Conservation (phyloP, 2,329 filamentous ascomycete species). For the Ambrosiella xylebori region DNA sequence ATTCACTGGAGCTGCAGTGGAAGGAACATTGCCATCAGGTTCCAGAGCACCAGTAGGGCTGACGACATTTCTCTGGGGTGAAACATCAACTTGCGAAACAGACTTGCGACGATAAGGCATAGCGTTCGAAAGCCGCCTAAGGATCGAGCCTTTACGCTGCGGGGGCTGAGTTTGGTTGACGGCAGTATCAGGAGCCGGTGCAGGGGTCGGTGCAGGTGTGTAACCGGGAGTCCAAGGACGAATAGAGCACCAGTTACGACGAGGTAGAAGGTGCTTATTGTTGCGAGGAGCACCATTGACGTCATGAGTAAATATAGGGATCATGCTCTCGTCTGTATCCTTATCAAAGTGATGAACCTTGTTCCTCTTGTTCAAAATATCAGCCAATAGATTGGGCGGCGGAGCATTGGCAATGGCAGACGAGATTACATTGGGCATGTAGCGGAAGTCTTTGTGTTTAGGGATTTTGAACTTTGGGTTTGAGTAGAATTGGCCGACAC, state of each 20-base stretch:
- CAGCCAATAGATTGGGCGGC: conserved; percentile 71
- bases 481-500: conserved; percentile 87
- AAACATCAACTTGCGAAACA: conserved; percentile 19
- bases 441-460: conserved; percentile 84
- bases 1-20: not conserved
- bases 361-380: conserved; percentile 86
- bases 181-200: conserved; percentile 22
- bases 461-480: conserved; percentile 63
- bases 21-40: not conserved
- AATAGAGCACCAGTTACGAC: conserved; percentile 93
- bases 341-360: conserved; percentile 56
- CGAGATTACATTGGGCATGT: conserved; percentile 91
- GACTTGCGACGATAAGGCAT: conserved; percentile 11
- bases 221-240: conserved; percentile 62
- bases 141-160: conserved; percentile 17
- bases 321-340: conserved; percentile 87
- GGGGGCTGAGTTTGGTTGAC: conserved; percentile 26
- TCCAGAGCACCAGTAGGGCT: not conserved
- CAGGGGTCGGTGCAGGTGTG: conserved; percentile 56
- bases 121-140: conserved; percentile 28
- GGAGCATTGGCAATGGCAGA: conserved; percentile 90
- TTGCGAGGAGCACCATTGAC: conserved; percentile 80
- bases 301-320: conserved; percentile 77
- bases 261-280: conserved; percentile 75
- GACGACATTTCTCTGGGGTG: not conserved